Evolutionary conservation across 495 filamentous ascomycete genomes (phyloP).

Genomic region (Cairneyella variabilis): DNA sequence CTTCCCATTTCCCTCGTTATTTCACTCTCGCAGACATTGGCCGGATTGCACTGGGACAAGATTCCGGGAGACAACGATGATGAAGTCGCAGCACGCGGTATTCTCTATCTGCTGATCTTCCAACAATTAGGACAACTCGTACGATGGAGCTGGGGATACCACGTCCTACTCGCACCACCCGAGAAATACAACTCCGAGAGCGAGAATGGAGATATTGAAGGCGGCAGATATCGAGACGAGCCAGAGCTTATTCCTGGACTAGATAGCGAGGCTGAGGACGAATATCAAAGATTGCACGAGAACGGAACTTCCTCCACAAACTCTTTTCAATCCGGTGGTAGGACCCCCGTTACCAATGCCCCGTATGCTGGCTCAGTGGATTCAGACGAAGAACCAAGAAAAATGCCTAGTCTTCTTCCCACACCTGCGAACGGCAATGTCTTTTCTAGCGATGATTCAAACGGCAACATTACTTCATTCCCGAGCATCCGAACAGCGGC

Average conservation of each 20-base stretch:
- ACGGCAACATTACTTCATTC: slow-evolving; percentile 28
- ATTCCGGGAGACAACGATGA: slow-evolving; percentile 90
- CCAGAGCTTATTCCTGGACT: slow-evolving; percentile 31
- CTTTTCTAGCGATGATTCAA: slow-evolving; percentile 15
- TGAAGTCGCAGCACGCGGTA: slow-evolving; percentile 89
- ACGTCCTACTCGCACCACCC: slow-evolving; percentile 80
- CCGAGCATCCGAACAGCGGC: slow-evolving; percentile 24
- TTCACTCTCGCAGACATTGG: slow-evolving; percentile 85
- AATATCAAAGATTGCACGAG: slow-evolving; percentile 26
- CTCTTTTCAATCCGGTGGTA: slow-evolving; percentile 26
- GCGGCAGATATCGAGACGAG: slow-evolving; percentile 67
- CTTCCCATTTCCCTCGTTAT: slow-evolving; percentile 95
- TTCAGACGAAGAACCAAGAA: slow-evolving; percentile 16
- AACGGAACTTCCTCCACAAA: slow-evolving; percentile 6
- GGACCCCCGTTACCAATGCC: slow-evolving; percentile 25
- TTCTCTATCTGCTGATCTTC: slow-evolving; percentile 93
- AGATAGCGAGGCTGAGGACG: slow-evolving; percentile 24
- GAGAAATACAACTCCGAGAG: slow-evolving; percentile 55
- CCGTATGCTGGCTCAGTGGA: slow-evolving; percentile 26
- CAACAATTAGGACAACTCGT: slow-evolving; percentile 95
- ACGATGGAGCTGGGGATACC: slow-evolving; percentile 97
- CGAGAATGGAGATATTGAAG: slow-evolving; percentile 53
- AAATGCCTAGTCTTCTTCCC: slow-evolving; percentile 18
- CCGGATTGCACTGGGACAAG: slow-evolving; percentile 88
- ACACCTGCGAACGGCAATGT: slow-evolving; percentile 31